A percentile compares a stretch with the other conserved stretches of the same genome.
Conservation (phyloP, 129 eudicot genomes). For the Deinandra increscens region DNA sequence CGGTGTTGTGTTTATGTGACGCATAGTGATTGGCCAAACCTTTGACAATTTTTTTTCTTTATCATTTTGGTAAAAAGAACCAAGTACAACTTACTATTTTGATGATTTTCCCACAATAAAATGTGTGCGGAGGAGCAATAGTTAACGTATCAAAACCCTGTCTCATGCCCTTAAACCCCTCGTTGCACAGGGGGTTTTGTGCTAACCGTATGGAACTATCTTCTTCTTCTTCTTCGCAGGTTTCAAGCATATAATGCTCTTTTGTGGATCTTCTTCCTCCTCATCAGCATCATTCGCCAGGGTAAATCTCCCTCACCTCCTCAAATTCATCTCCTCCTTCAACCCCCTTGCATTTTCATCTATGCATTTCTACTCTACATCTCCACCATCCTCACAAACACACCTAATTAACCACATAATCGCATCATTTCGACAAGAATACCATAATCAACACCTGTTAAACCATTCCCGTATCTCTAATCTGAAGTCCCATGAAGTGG, state of each 20-base stretch:
- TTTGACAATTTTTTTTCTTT: no score
- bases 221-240: slow-evolving; percentile 23
- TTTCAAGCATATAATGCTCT: slow-evolving; percentile 28
- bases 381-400: slow-evolving; percentile 30
- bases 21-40: no score
- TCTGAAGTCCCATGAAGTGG: slow-evolving; percentile 37
- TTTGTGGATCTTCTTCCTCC: slow-evolving; percentile 4
- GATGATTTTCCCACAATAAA: no score
- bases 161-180: slow-evolving; percentile 13
- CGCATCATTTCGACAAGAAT: slow-evolving; percentile 37
- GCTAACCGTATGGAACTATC: slow-evolving; percentile 25
- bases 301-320: slow-evolving; percentile 31
- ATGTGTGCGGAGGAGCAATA: background rate
- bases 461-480: slow-evolving; percentile 32
- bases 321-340: slow-evolving; percentile 30
- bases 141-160: slow-evolving; percentile 23
- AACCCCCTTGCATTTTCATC: slow-evolving; percentile 5
- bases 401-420: slow-evolving; percentile 35
- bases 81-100: no score
- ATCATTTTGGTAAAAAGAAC: no score
- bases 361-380: slow-evolving; percentile 26
- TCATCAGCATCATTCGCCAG: slow-evolving; percentile 24
- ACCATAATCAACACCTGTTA: slow-evolving; percentile 34
- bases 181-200: background rate
- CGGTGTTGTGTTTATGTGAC: no score